Conservation (phyloP, 192 early-diverging fungal genomes). For the Backusella mclennaniae region DNA sequence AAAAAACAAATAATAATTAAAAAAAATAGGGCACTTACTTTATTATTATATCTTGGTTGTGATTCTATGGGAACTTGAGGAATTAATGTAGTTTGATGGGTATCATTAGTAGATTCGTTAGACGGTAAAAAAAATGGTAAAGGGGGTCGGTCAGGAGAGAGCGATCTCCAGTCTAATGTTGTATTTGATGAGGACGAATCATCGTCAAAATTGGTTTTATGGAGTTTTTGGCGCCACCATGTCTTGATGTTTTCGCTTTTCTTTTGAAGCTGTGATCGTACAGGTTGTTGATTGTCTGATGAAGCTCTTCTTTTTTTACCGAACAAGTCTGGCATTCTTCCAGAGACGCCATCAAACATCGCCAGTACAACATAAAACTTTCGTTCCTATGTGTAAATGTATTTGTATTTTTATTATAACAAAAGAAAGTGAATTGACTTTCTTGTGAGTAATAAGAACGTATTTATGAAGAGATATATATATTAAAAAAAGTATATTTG, state of each 20-base stretch:
- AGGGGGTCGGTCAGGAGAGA: constrained; percentile 31
- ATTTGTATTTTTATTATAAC: neutral
- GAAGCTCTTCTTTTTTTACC: neutral
- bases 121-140: constrained; percentile 17
- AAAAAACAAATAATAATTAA: constrained; percentile 3
- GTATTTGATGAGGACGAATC: constrained; percentile 1
- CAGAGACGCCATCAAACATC: constrained; percentile 13
- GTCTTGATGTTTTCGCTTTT: neutral
- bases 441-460: neutral
- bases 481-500: neutral
- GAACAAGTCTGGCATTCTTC: constrained; percentile 8
- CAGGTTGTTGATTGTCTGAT: neutral
- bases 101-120: neutral
- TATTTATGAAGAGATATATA: neutral
- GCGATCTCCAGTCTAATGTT: constrained; percentile 29
- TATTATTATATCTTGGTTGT: neutral
- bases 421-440: neutral
- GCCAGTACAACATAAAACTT: constrained; percentile 5
- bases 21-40: neutral
- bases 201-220: neutral
- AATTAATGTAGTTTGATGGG: neutral
- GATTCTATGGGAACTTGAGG: neutral
- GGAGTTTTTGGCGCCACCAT: constrained; percentile 15
- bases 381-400: neutral
- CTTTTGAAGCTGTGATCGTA: neutral